Percentiles rank a stretch among this genome's conserved stretches.
phyloP scores from a whole-genome alignment of 1,284 basidiomycete species.

The Trichosporon sp. region DNA sequence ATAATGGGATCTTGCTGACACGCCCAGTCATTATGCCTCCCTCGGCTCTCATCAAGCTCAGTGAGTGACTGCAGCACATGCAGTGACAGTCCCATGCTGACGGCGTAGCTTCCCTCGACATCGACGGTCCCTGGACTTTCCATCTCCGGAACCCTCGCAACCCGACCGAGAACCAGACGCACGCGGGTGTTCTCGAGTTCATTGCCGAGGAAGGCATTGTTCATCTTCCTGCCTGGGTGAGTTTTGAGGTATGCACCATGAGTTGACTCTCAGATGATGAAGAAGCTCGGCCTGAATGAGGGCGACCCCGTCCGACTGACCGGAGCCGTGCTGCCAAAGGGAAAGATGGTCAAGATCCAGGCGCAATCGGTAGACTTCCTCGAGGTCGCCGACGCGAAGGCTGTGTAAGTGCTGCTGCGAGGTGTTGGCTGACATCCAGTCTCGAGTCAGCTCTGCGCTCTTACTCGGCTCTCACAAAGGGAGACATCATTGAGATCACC shows the following conservation, averaged over 20 bases:
- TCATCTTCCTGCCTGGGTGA: conserved; percentile 86
- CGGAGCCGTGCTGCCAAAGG: conserved; percentile 81
- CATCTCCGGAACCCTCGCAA: conserved; percentile 85
- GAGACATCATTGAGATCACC: conserved; percentile 84
- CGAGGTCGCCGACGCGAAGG: conserved; percentile 83
- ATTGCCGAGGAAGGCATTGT: conserved; percentile 95
- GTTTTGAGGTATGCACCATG: not conserved
- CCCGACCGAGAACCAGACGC: conserved; percentile 72
- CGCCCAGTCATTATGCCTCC: conserved; percentile 89
- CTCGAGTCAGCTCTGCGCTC: conserved; percentile 92
- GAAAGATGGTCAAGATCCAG: conserved; percentile 94
- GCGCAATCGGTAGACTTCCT: conserved; percentile 93
- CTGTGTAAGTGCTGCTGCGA: conserved; percentile 63
- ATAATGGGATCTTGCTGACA: conserved; percentile 7
- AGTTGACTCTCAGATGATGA: conserved; percentile 72
- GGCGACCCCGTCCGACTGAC: conserved; percentile 92
- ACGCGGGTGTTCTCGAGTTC: conserved; percentile 97
- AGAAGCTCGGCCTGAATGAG: conserved; percentile 76
- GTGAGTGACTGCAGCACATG: conserved; percentile 43
- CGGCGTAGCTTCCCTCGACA: conserved; percentile 65
- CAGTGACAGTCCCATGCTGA: not conserved
- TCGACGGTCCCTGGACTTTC: conserved; percentile 94
- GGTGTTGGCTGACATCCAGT: conserved; percentile 48
- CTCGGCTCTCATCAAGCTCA: conserved; percentile 82
- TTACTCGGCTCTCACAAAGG: conserved; percentile 83